Evolutionary conservation across 768 basidiomycete species (phyloP).

Genomic region (Phanerodontia chrysosporium): DNA sequence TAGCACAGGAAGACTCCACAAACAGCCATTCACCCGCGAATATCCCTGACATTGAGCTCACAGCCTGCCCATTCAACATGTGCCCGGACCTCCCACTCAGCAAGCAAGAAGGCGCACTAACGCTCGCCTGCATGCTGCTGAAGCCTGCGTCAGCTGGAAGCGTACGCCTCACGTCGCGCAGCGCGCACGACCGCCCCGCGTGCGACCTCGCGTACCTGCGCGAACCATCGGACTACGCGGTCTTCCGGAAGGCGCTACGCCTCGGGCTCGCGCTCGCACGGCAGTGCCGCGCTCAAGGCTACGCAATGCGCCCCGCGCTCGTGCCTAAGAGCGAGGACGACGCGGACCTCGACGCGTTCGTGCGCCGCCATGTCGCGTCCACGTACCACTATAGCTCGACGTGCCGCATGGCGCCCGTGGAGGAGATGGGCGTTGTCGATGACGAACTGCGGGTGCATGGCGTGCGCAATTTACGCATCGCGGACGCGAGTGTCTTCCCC

Average conservation of each 20-base stretch:
- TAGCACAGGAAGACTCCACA: background rate
- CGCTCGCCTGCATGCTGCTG: conserved; percentile 22
- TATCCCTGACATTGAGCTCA: conserved; percentile 13
- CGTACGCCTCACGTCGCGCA: conserved; percentile 25
- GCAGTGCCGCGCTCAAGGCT: conserved; percentile 7
- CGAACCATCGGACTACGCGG: conserved; percentile 20
- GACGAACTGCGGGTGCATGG: conserved; percentile 39
- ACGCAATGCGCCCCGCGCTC: conserved; percentile 7
- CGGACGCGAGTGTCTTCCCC: conserved; percentile 12
- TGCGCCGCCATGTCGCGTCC: conserved; percentile 4
- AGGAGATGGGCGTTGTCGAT: conserved; percentile 37
- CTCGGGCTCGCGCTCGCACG: conserved; percentile 19
- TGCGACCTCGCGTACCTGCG: conserved; percentile 30
- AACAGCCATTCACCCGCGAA: conserved; percentile 3
- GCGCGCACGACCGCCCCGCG: conserved; percentile 26
- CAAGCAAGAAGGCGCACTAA: conserved; percentile 12
- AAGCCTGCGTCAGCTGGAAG: conserved; percentile 22
- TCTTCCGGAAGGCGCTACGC: conserved; percentile 21
- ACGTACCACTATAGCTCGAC: conserved; percentile 29
- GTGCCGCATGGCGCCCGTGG: conserved; percentile 32
- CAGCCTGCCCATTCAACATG: background rate
- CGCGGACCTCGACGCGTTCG: conserved; percentile 16
- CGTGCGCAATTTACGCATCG: conserved; percentile 34
- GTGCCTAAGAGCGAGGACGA: conserved; percentile 12
- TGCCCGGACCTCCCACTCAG: conserved; percentile 6